Base-by-base conservation (phyloP, 2,329 filamentous ascomycete genomes). In the Aureobasidium sp. region DNA sequence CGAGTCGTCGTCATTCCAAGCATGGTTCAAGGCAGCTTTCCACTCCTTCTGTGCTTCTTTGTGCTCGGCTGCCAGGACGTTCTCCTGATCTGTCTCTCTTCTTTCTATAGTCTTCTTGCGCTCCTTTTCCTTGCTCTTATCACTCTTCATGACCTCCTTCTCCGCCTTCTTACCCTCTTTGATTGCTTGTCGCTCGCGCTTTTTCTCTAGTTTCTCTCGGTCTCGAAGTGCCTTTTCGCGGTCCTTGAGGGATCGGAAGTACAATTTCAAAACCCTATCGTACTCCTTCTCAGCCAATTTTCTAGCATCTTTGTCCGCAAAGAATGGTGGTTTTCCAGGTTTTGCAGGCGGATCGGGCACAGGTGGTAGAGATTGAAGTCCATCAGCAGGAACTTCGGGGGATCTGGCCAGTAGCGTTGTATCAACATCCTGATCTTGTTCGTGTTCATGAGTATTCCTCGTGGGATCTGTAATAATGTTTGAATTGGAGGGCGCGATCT, bases 231-330 rank as follows among this genome's bases (percentile, higher is more conserved):
- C 81, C 67, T 83, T 87, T 42, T 86, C 82, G 39, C 84, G 84
- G 63, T 86, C 81, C 72, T 89, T 90, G 64, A 89, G 73, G 12
- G 85, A 83, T 68, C 84, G 80, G 32, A 87, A 82, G 70, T 90
- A 88, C 9, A 79, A 78, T 69, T 89, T 89, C 36, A 84, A 77
- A 1, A 79, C 78, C 13, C 82, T 80, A 57, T 84, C 83, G 61
- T 85, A 80, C 68, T 90, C 87, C 62, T 87, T 88, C 68, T 90
- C 85, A 1, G 86, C 87, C 44, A 85, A 79, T 68, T 88, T 90
- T 9, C 84, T 83, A 32, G 83, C 78, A 7, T 84, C 82, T 68
- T 87, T 87, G 72, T 90, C 85, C 1, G 80, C 75, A 70, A 84
- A 86, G 1, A 86, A 71, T 66, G 91, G 81, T 1, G 87, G 81